phyloP scores from a whole-genome alignment of 148 eudicot species.

The Cornus controversa region DNA sequence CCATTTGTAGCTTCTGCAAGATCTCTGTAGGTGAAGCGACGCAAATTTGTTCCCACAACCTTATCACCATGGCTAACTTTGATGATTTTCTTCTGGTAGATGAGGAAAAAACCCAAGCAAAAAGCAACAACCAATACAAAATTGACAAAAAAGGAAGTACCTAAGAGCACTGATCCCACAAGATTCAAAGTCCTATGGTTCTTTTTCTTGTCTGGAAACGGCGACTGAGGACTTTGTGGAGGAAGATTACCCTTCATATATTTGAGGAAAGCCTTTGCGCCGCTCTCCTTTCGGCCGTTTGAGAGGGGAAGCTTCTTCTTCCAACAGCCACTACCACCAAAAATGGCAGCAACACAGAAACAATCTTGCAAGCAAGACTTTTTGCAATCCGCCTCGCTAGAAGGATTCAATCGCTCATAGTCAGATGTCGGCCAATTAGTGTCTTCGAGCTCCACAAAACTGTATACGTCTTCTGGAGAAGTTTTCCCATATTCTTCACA shows the following conservation, averaged over 20 bases:
- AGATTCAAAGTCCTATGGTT: neutral
- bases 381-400: constrained; percentile 22
- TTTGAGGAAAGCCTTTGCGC: constrained; percentile 26
- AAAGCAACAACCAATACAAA: constrained; percentile 4
- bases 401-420: constrained; percentile 16
- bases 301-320: constrained; percentile 40
- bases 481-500: constrained; percentile 13
- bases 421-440: constrained; percentile 37
- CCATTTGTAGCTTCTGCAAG: constrained; percentile 46
- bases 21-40: constrained; percentile 37
- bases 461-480: constrained; percentile 11
- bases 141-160: constrained; percentile 17
- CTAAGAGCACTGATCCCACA: constrained; percentile 16
- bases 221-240: neutral
- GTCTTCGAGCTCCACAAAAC: constrained; percentile 16
- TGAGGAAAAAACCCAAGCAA: constrained; percentile 10
- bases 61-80: neutral
- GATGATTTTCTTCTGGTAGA: neutral
- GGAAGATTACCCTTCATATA: constrained; percentile 7
- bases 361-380: constrained; percentile 46
- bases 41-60: constrained; percentile 10
- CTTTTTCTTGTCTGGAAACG: neutral
- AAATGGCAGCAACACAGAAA: constrained; percentile 44
- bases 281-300: constrained; percentile 20
- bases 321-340: constrained; percentile 21